phyloP scores from a whole-genome alignment of 2,329 filamentous ascomycete genomes.

The Phoma sp. region DNA sequence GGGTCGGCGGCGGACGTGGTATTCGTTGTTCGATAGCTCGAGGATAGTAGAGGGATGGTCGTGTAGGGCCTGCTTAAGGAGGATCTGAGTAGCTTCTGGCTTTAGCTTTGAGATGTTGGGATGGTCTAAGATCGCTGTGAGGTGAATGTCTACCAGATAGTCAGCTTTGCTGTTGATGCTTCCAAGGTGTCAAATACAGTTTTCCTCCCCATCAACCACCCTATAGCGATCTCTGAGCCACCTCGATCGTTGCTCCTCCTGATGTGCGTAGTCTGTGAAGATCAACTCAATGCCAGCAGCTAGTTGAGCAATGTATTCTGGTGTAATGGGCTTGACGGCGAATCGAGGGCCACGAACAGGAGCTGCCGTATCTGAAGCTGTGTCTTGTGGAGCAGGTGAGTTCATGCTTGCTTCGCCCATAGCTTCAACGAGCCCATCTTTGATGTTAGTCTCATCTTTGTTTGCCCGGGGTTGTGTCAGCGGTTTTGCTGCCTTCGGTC shows the following conservation, averaged over 20 bases:
- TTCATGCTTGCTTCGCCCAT: conserved; percentile 35
- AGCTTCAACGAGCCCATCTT: conserved; percentile 33
- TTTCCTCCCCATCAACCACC: conserved; percentile 30
- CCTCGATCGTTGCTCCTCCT: conserved; percentile 30
- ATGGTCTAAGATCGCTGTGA: conserved; percentile 42
- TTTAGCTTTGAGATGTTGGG: conserved; percentile 40
- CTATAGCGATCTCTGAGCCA: conserved; percentile 41
- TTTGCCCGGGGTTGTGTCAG: conserved; percentile 3
- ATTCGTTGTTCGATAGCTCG: conserved; percentile 35
- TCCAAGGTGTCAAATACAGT: conserved; percentile 28
- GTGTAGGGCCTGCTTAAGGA: conserved; percentile 39
- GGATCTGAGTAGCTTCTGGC: conserved; percentile 38
- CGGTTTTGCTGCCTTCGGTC: conserved; percentile 14
- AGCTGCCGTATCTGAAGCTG: conserved; percentile 9
- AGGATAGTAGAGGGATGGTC: conserved; percentile 27
- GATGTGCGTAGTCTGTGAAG: conserved; percentile 48
- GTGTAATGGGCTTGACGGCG: conserved; percentile 25
- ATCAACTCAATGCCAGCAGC: conserved; percentile 43
- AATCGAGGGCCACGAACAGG: conserved; percentile 28
- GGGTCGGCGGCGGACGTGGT: conserved; percentile 41
- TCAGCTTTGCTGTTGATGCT: neutral
- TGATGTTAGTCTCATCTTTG: conserved; percentile 18
- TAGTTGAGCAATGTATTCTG: conserved; percentile 41
- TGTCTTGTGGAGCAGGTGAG: conserved; percentile 23
- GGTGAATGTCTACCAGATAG: conserved; percentile 37